These are phyloP conservation scores for Trichoderma pleuroti DNA, from an alignment of 2,329 filamentous ascomycete species.

Conservation along the genomic window DNA sequence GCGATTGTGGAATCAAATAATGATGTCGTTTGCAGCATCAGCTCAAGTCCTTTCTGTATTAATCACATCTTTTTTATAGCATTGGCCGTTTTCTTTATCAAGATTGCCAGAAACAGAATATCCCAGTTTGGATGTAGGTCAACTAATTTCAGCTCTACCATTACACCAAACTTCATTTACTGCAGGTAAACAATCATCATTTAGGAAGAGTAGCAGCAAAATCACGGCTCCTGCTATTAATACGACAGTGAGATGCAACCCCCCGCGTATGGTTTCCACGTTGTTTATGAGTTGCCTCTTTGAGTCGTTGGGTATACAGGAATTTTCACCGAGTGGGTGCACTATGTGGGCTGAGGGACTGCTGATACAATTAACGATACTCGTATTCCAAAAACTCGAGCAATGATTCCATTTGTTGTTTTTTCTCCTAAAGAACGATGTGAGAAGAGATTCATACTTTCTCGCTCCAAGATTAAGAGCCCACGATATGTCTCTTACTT, in stretches of 20 bases:
- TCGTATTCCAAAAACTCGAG: not conserved
- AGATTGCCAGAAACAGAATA: not conserved
- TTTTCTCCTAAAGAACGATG: not conserved
- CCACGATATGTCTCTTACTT: not conserved
- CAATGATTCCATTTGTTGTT: not conserved
- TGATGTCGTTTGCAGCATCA: not conserved
- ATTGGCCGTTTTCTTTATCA: not conserved
- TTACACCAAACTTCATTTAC: not conserved
- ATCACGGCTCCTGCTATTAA: not conserved
- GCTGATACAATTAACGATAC: not conserved
- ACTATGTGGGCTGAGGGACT: not conserved
- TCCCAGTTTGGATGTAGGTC: not conserved
- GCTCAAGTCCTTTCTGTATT: not conserved
- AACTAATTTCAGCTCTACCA: not conserved
- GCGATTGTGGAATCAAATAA: not conserved
- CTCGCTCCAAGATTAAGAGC: not conserved
- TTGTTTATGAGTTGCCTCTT: not conserved
- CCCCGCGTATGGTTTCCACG: not conserved
- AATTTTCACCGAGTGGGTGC: not conserved
- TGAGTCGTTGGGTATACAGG: not conserved
- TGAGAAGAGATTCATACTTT: not conserved
- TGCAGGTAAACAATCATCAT: not conserved
- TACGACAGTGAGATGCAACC: not conserved
- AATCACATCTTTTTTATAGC: too few species aligned
- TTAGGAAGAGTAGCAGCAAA: too few species aligned